Conservation (phyloP, 2,329 filamentous ascomycete genomes). For the Lecanicillium sp. region DNA sequence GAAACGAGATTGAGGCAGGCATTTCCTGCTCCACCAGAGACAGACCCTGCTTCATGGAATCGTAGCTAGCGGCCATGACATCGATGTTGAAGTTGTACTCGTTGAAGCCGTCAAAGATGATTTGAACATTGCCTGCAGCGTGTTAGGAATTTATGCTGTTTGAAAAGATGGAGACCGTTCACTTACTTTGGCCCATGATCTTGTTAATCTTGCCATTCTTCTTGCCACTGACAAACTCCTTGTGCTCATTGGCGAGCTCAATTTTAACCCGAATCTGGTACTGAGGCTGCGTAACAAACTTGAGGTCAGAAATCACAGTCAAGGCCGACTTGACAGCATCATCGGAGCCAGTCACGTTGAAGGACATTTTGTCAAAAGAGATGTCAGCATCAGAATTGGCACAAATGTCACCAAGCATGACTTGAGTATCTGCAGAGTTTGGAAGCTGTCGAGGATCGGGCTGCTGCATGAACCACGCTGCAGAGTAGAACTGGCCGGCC, state of each 20-base stretch:
- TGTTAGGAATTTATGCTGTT: too few relatives aligned
- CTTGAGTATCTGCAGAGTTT: slow-evolving; percentile 64
- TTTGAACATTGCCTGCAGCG: slow-evolving; percentile 77
- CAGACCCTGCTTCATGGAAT: slow-evolving; percentile 87
- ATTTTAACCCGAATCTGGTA: slow-evolving; percentile 97
- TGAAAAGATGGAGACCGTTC: slow-evolving; percentile 13
- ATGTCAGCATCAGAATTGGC: slow-evolving; percentile 93
- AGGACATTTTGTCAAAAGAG: slow-evolving; percentile 87
- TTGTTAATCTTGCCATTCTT: slow-evolving; percentile 99
- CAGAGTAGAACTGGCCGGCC: slow-evolving; percentile 91
- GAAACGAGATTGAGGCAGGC: slow-evolving; percentile 98
- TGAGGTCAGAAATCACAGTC: slow-evolving; percentile 84
- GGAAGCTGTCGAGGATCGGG: slow-evolving; percentile 56
- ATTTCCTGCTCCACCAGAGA: slow-evolving; percentile 96
- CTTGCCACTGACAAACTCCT: slow-evolving; percentile 98
- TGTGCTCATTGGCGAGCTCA: slow-evolving; percentile 97
- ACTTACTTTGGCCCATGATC: slow-evolving; percentile 89
- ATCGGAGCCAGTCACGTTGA: slow-evolving; percentile 90
- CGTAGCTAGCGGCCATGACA: slow-evolving; percentile 84
- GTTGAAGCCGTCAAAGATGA: slow-evolving; percentile 98
- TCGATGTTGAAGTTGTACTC: slow-evolving; percentile 99
- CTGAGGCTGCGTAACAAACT: slow-evolving; percentile 76
- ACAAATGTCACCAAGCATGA: slow-evolving; percentile 93
- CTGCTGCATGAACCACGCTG: slow-evolving; percentile 88
- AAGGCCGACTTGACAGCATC: slow-evolving; percentile 95